Evolutionary conservation across 2,329 filamentous ascomycete species (phyloP).

Genomic region (Daldinia sp.): DNA sequence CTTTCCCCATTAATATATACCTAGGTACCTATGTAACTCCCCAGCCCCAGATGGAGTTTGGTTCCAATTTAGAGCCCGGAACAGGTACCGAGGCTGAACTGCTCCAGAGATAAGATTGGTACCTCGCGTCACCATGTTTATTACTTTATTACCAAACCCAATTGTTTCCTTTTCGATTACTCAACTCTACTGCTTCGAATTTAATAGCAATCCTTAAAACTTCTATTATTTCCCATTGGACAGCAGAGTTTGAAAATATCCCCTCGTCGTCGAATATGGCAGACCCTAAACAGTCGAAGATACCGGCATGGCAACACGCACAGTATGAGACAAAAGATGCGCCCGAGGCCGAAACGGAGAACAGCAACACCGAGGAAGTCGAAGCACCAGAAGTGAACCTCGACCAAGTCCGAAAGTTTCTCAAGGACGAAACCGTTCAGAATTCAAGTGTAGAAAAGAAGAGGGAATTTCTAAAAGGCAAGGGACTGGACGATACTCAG

Average conservation of each 20-base stretch:
- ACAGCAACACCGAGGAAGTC: slow-evolving; percentile 40
- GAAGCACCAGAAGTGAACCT: slow-evolving; percentile 47
- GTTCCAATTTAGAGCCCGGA: slow-evolving; percentile 7
- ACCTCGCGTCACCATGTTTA: slow-evolving; percentile 12
- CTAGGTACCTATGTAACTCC: not conserved
- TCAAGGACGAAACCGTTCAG: slow-evolving; percentile 77
- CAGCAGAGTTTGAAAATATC: not conserved
- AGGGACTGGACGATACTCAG: slow-evolving; percentile 73
- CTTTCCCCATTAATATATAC: slow-evolving; percentile 8
- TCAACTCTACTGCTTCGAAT: not conserved
- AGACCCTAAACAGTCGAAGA: slow-evolving; percentile 31
- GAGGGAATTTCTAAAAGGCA: slow-evolving; percentile 76
- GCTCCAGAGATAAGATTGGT: slow-evolving; percentile 19
- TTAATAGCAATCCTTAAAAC: no score
- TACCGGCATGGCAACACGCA: slow-evolving; percentile 40
- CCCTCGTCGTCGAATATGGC: slow-evolving; percentile 22
- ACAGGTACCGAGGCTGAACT: slow-evolving; percentile 26
- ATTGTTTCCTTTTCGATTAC: not conserved
- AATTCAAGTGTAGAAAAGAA: slow-evolving; percentile 76
- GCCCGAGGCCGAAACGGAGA: no score
- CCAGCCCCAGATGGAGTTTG: no score
- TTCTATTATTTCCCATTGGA: not conserved
- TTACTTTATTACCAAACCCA: not conserved
- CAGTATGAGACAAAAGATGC: slow-evolving; percentile 22
- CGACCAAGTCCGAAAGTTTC: slow-evolving; percentile 77